Base-by-base conservation (phyloP, 2,329 filamentous ascomycete genomes). In the Fusarium torreyae region DNA sequence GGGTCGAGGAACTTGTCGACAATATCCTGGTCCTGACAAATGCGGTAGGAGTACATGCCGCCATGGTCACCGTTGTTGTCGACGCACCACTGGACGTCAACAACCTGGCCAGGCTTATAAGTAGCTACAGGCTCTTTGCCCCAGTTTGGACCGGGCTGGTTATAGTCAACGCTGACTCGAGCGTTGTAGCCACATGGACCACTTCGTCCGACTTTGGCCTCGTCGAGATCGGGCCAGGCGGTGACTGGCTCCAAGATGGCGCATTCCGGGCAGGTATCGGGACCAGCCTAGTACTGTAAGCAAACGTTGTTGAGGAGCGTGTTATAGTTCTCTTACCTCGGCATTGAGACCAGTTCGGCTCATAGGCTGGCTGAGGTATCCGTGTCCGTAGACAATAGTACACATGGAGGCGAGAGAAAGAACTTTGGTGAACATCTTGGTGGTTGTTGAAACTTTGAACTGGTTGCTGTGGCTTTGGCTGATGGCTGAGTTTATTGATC, bases 41-140 rank as follows among this genome's bases (percentile, higher is more conserved):
- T 82, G 11, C 85, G 83, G 73, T 86, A 87, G 68, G 75, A 81
- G 75, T 86, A 87, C 85, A 87, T 87, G 74, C 85, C 86, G 26
- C 85, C 85, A 65, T 87, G 85, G 66, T 87, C 85, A 0, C 86
- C 86, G 67, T 87, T 87, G 75, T 86, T 76, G 69, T 88, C 86
- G 18, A 87, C 81, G 53, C 86, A 87, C 86, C 86, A 87, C 71
- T 86, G 77, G 0, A 87, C 85, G 24, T 85, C 82, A 24, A 87
- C 74, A 0, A 80, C 74, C 11, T 86, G 76, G 0, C 85, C 85
- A 0, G 82, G 75, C 0, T 75, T 74, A 74, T 86, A 87, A 2
- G 80, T 84, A 3, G 73, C 80, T 0, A 86, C 82, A 0, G 80
- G 75, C 0, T 75, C 54, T 11, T 73, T 77, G 22, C 85, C 85